Evolutionary conservation across 805 yeast genomes (phyloP).

Genomic region (Dipodascus geniculatus): DNA sequence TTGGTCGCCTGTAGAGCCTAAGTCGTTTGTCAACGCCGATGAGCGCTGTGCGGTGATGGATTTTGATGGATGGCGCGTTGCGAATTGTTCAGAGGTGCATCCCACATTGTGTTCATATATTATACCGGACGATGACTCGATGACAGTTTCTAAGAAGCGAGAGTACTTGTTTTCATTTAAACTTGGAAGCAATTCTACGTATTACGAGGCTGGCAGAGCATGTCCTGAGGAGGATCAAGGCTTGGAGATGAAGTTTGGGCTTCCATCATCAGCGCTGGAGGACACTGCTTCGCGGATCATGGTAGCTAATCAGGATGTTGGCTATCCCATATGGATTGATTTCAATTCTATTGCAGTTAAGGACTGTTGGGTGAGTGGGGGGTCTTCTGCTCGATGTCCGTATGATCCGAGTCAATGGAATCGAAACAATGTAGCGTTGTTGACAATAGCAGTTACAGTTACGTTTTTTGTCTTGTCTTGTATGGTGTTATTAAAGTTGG

Average conservation of each 20-base stretch:
- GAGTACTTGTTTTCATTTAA: neutral
- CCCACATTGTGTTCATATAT: slow-evolving; percentile 45
- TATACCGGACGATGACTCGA: slow-evolving; percentile 26
- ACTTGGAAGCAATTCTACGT: slow-evolving; percentile 23
- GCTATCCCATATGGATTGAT: slow-evolving; percentile 59
- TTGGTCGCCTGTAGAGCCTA: slow-evolving; percentile 57
- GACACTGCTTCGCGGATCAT: slow-evolving; percentile 23
- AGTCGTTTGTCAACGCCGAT: slow-evolving; percentile 22
- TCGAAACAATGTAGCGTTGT: slow-evolving; percentile 46
- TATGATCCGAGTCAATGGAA: slow-evolving; percentile 45
- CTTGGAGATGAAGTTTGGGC: slow-evolving; percentile 27
- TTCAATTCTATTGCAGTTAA: slow-evolving; percentile 62
- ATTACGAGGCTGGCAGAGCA: slow-evolving; percentile 24
- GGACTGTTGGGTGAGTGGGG: slow-evolving; percentile 81
- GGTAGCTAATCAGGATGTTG: slow-evolving; percentile 6
- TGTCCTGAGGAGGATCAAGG: slow-evolving; percentile 14
- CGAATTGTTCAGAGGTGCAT: slow-evolving; percentile 48
- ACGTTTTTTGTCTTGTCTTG: slow-evolving; percentile 39
- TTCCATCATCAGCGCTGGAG: slow-evolving; percentile 42
- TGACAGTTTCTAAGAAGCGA: neutral
- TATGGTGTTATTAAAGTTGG: slow-evolving; percentile 44
- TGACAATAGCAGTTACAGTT: slow-evolving; percentile 56
- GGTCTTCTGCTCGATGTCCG: slow-evolving; percentile 68
- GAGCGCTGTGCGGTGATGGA: slow-evolving; percentile 34
- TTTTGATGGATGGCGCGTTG: slow-evolving; percentile 47